Percentiles rank a stretch among this genome's conserved stretches.
These are phyloP conservation scores for Fraxinus albicans DNA, from an alignment of 305 asterid species.

Conservation along the genomic window DNA sequence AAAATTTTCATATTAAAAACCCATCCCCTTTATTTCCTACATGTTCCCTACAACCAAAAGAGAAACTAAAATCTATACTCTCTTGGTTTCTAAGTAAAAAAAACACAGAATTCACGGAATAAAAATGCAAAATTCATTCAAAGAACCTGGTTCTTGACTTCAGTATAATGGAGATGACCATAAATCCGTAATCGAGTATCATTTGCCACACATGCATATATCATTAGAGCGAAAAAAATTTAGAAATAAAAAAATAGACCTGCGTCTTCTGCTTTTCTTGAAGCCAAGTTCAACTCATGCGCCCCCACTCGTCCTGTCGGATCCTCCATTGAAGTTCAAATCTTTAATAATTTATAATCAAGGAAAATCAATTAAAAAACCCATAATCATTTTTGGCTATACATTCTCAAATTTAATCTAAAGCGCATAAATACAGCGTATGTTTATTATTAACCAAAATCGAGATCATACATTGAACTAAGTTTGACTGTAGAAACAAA, in stretches of 20 bases:
- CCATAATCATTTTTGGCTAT: constrained; percentile 4
- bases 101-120: background rate
- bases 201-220: background rate
- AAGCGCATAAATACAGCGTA: background rate
- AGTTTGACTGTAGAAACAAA: constrained; percentile 24
- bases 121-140: background rate
- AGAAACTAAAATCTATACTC: background rate
- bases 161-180: background rate
- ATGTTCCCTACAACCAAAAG: background rate
- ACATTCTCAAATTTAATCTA: background rate
- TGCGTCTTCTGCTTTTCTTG: constrained; percentile 95
- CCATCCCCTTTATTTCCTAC: background rate
- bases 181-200: background rate
- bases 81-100: background rate
- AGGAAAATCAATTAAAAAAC: background rate
- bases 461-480: constrained; percentile 45
- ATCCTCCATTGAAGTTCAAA: constrained; percentile 55
- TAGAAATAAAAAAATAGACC: constrained; percentile 33
- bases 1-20: constrained; percentile 2
- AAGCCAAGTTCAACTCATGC: constrained; percentile 65
- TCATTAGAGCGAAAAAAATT: background rate
- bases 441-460: constrained; percentile 21
- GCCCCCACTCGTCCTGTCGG: constrained; percentile 40
- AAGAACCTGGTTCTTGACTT: background rate
- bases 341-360: constrained; percentile 22